Evolutionary conservation across 768 basidiomycete genomes (phyloP), one percentile per base, ranked within the genome.

Genomic region (Russula sp.): DNA sequence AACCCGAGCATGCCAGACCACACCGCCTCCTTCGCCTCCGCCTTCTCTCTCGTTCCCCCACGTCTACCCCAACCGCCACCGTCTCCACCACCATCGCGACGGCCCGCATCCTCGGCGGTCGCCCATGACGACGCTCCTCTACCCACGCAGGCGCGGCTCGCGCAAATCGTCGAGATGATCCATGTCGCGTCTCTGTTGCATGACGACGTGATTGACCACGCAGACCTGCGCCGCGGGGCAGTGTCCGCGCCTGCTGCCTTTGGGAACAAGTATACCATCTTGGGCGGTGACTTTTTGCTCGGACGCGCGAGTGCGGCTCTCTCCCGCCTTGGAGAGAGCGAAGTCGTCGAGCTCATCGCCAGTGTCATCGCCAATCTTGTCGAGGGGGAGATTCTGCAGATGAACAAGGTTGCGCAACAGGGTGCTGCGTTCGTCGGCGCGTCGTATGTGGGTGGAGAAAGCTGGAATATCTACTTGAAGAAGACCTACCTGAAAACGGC

Each of bases 141-240:
- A 7, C 93, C 96, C 16, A 87, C 93, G 1, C 97, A 99, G 74
- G 75, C 88, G 35, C 87, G 95, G 35, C 83, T 99, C 38, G 96
- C 95, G 5, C 93, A 96, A 69, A 95, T 99, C 47, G 86, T 93
- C 56, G 97, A 99, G 73, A 97, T 98, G 93, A 90, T 99, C 51
- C 93, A 98, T 71, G 88, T 98, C 64, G 95, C 97, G 29, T 94
- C 90, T 3, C 79, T 93, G 10, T 77, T 99, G 18, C 96, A 98
- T 72, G 92, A 98, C 77, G 88, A 89, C 68, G 93, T 98, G 56
- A 82, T 88, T 61, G 88, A 92, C 76, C 74, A 75, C 64, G 83
- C 88, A 1, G 77, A 85, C 8, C 81, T 92, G 7, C 85, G 94
- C 7, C 80, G 95, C 0, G 80, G 82, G 13, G 76, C 77, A 4